A percentile compares a stretch with the other conserved stretches of the same genome.
phyloP scores from a whole-genome alignment of 108 stramenopile species.

The Cyclostephanos invisitatus region DNA sequence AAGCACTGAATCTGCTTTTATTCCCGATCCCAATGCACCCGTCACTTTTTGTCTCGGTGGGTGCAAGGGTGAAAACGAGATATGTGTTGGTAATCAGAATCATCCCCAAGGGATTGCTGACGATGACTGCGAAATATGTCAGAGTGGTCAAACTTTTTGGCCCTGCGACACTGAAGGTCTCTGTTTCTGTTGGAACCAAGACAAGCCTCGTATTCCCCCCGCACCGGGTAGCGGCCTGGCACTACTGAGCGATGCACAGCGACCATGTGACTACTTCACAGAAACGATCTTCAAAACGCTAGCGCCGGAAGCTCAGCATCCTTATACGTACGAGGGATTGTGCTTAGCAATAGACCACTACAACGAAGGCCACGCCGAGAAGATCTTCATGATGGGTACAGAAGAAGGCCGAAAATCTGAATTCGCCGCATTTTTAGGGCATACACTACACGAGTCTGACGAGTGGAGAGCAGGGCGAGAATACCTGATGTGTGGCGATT shows the following conservation, averaged over 20 bases:
- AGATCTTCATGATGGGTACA: constrained; percentile 52
- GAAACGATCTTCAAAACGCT: constrained; percentile 34
- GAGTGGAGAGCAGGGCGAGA: constrained; percentile 45
- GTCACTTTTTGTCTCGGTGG: constrained; percentile 39
- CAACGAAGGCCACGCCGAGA: constrained; percentile 47
- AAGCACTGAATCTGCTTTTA: background rate
- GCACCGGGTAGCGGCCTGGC: constrained; percentile 42
- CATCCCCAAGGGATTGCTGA: constrained; percentile 45
- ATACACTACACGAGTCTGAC: constrained; percentile 46
- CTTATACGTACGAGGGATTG: constrained; percentile 45
- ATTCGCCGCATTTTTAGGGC: constrained; percentile 35
- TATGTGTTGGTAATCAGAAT: constrained; percentile 50
- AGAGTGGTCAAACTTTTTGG: constrained; percentile 45
- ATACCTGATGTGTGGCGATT: constrained; percentile 49
- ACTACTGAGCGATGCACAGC: constrained; percentile 28
- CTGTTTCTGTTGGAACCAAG: constrained; percentile 50
- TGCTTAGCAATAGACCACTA: constrained; percentile 47
- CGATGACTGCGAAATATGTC: constrained; percentile 20
- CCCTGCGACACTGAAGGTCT: constrained; percentile 51
- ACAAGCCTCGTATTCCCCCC: constrained; percentile 39
- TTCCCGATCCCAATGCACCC: constrained; percentile 22
- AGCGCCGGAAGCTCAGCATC: constrained; percentile 37
- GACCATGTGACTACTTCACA: constrained; percentile 46
- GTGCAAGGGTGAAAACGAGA: constrained; percentile 26
- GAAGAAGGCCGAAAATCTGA: constrained; percentile 38